Percentiles rank a stretch among this genome's conserved stretches.
phyloP scores from a whole-genome alignment of 1,284 basidiomycete species.

The Leccinum subrobustum region DNA sequence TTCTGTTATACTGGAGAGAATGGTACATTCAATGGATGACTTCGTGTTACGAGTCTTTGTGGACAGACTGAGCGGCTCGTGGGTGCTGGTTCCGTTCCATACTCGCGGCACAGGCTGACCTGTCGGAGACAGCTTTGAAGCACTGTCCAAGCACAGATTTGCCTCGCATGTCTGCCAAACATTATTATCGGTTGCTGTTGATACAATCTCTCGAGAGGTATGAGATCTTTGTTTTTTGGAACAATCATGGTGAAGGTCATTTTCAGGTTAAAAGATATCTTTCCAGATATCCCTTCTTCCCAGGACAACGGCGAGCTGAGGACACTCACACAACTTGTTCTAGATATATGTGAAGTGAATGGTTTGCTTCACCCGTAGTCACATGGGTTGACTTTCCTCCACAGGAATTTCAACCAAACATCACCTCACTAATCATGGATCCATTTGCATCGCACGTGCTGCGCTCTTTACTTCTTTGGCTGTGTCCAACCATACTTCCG shows the following conservation, averaged over 20 bases:
- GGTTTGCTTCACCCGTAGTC: slow-evolving; percentile 4
- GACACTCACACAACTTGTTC: slow-evolving; percentile 66
- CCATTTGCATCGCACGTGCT: slow-evolving; percentile 88
- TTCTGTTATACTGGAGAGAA: slow-evolving; percentile 83
- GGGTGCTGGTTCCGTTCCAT: slow-evolving; percentile 38
- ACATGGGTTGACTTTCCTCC: slow-evolving; percentile 4
- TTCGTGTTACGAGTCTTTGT: slow-evolving; percentile 86
- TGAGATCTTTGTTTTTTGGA: not conserved
- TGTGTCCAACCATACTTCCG: slow-evolving; percentile 56
- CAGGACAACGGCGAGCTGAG: slow-evolving; percentile 65
- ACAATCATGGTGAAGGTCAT: not conserved
- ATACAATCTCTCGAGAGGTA: slow-evolving; percentile 83
- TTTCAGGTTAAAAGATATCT: slow-evolving; percentile 59
- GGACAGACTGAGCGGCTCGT: slow-evolving; percentile 84
- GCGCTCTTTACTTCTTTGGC: slow-evolving; percentile 72
- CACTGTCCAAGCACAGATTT: slow-evolving; percentile 77
- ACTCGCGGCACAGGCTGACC: slow-evolving; percentile 3
- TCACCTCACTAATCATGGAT: slow-evolving; percentile 71
- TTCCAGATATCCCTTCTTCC: slow-evolving; percentile 51
- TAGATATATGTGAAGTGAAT: slow-evolving; percentile 65
- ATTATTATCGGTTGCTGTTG: slow-evolving; percentile 68
- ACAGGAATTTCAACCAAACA: slow-evolving; percentile 67
- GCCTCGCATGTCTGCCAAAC: slow-evolving; percentile 94
- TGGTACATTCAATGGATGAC: slow-evolving; percentile 91
- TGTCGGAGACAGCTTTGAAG: slow-evolving; percentile 51